Percentiles rank a stretch among this genome's conserved stretches.
These are phyloP conservation scores for Verticillium tricorpus DNA, from an alignment of 2,329 filamentous ascomycete genomes.

Conservation along the genomic window DNA sequence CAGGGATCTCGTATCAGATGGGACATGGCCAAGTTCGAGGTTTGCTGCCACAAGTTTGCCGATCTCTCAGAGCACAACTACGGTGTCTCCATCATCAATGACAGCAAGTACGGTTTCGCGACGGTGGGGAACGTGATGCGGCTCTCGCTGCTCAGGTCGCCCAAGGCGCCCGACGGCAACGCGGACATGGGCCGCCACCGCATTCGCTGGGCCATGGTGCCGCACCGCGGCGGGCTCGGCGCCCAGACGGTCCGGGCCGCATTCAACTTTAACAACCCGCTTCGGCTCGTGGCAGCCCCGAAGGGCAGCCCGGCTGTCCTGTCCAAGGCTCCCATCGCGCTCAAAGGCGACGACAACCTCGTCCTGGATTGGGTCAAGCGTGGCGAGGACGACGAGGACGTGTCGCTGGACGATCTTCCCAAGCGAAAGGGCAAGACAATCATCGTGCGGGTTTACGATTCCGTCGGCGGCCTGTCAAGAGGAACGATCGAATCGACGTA, in stretches of 20 bases:
- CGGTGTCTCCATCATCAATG: slow-evolving; percentile 65
- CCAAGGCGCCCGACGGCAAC: slow-evolving; percentile 65
- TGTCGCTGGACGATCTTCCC: slow-evolving; percentile 6
- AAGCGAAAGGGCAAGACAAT: slow-evolving; percentile 35
- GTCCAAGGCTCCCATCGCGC: slow-evolving; percentile 33
- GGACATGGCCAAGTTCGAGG: slow-evolving; percentile 80
- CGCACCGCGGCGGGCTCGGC: slow-evolving; percentile 53
- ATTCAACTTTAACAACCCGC: slow-evolving; percentile 63
- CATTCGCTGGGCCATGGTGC: slow-evolving; percentile 64
- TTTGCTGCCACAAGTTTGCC: slow-evolving; percentile 71
- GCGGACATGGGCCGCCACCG: slow-evolving; percentile 65
- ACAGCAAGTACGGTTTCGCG: slow-evolving; percentile 67
- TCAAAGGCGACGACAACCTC: slow-evolving; percentile 44
- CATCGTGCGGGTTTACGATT: slow-evolving; percentile 60
- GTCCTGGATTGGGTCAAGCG: slow-evolving; percentile 62
- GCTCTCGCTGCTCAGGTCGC: slow-evolving; percentile 57
- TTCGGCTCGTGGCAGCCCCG: slow-evolving; percentile 26
- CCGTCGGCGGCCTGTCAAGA: slow-evolving; percentile 55
- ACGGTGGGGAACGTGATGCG: slow-evolving; percentile 65
- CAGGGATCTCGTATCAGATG: slow-evolving; percentile 20
- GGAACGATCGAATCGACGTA: slow-evolving; percentile 44
- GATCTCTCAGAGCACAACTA: slow-evolving; percentile 66
- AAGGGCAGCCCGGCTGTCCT: neutral
- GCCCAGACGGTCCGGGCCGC: slow-evolving; percentile 56
- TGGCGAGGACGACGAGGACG: slow-evolving; percentile 46